Evolutionary conservation across 1,139 yeast species (phyloP).

Genomic region (Geotrichum restrictum): DNA sequence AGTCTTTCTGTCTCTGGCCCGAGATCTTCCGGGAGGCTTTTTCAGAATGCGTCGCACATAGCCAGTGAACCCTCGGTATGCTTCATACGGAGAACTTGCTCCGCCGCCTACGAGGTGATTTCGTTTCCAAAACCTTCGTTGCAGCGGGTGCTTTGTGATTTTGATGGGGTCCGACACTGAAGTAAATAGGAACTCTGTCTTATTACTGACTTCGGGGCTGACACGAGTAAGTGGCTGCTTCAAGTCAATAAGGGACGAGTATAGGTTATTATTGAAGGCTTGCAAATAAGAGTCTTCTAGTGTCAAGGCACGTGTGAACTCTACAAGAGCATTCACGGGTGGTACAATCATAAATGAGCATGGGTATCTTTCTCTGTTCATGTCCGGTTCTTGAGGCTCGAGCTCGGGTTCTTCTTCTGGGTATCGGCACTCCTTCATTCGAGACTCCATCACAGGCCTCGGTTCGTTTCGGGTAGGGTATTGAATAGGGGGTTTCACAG

Average conservation of each 20-base stretch:
- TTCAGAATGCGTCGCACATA: slow-evolving; percentile 12
- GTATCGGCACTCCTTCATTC: not conserved
- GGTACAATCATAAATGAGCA: slow-evolving; percentile 16
- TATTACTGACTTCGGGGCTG: too few species aligned
- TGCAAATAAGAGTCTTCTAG: not conserved
- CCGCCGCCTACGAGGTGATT: not conserved
- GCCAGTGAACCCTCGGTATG: slow-evolving; percentile 10
- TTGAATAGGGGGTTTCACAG: not conserved
- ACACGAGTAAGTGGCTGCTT: too few species aligned
- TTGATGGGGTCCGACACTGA: slow-evolving; percentile 16
- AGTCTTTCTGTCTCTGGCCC: not conserved
- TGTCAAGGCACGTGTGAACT: slow-evolving; percentile 8
- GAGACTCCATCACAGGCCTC: not conserved
- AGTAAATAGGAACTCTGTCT: not conserved
- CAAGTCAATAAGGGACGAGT: not conserved
- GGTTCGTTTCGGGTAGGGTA: not conserved
- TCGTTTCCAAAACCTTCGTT: slow-evolving; percentile 9
- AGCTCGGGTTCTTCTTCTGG: not conserved
- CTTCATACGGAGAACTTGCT: not conserved
- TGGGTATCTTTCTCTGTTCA: slow-evolving; percentile 8
- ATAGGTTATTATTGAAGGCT: not conserved
- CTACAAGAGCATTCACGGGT: slow-evolving; percentile 11
- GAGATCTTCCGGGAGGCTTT: not conserved
- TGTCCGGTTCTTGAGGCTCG: not conserved
- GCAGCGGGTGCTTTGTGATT: not conserved